phyloP scores from a whole-genome alignment of 2,329 filamentous ascomycete genomes.

The Colletotrichum lini region DNA sequence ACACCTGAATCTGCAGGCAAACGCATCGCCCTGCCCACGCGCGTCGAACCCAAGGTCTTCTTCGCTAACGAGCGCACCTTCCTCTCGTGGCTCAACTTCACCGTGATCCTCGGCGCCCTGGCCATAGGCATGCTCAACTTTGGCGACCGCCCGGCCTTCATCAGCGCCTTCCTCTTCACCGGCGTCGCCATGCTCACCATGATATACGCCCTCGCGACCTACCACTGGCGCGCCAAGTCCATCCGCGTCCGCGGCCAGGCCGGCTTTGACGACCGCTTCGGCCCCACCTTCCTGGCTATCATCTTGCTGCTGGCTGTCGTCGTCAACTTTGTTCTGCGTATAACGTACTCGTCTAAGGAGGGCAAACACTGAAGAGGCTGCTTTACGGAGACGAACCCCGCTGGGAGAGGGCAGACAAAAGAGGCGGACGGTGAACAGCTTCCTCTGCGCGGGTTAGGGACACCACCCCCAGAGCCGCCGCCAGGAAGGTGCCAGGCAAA shows the following conservation, averaged over 20 bases:
- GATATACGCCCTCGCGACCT: slow-evolving; percentile 94
- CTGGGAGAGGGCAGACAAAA: not conserved
- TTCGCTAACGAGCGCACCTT: slow-evolving; percentile 99
- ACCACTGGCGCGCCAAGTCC: slow-evolving; percentile 96
- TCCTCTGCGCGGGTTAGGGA: not conserved
- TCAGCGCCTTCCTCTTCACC: slow-evolving; percentile 94
- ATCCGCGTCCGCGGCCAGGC: slow-evolving; percentile 93
- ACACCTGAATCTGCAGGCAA: slow-evolving; percentile 76
- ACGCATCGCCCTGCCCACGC: slow-evolving; percentile 96
- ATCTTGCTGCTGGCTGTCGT: slow-evolving; percentile 90
- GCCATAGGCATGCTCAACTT: slow-evolving; percentile 99
- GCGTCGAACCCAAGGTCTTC: slow-evolving; percentile 99
- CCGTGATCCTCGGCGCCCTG: slow-evolving; percentile 95
- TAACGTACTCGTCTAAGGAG: slow-evolving; percentile 63
- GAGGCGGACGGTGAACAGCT: not conserved
- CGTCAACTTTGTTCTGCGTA: slow-evolving; percentile 93
- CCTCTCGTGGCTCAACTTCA: slow-evolving; percentile 99
- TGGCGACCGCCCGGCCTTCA: slow-evolving; percentile 93
- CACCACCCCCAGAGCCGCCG: not conserved
- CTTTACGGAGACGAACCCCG: not conserved
- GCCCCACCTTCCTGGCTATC: slow-evolving; percentile 90
- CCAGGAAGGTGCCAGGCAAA: not conserved
- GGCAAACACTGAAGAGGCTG: slow-evolving; percentile 44
- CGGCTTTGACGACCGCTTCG: slow-evolving; percentile 96
- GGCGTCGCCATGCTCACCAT: slow-evolving; percentile 94